Conservation (phyloP, 805 yeast genomes). For the Monosporozyma aerobia region DNA sequence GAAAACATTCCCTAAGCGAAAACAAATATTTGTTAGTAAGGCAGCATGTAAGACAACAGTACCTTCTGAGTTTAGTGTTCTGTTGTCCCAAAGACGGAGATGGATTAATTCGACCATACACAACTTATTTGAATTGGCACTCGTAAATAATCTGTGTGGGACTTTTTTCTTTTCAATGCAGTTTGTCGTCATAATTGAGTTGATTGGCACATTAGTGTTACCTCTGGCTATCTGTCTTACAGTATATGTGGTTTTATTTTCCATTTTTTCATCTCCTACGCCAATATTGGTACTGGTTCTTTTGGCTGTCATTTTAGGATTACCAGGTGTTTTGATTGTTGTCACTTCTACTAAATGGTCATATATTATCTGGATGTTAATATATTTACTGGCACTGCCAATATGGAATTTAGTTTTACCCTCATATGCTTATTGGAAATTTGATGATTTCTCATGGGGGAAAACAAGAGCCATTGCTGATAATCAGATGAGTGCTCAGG, state of each 20-base stretch:
- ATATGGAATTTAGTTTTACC: conserved; percentile 90
- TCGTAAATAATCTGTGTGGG: conserved; percentile 84
- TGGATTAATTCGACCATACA: conserved; percentile 96
- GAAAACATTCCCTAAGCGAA: conserved; percentile 80
- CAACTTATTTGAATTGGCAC: conserved; percentile 76
- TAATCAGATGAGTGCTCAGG: conserved; percentile 35
- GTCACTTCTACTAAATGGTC: conserved; percentile 68
- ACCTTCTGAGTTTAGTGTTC: conserved; percentile 71
- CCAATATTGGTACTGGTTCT: conserved; percentile 70
- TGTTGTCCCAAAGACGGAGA: conserved; percentile 87
- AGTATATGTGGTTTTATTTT: conserved; percentile 61
- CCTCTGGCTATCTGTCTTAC: conserved; percentile 86
- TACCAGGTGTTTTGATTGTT: conserved; percentile 75
- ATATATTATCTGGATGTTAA: conserved; percentile 68
- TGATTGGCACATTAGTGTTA: conserved; percentile 77
- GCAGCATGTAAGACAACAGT: conserved; percentile 89
- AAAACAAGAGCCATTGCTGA: conserved; percentile 76
- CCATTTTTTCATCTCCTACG: conserved; percentile 64
- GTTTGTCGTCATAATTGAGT: conserved; percentile 74
- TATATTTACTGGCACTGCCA: conserved; percentile 77
- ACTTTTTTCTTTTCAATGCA: conserved; percentile 94
- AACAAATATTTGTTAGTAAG: conserved; percentile 76
- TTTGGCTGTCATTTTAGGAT: conserved; percentile 70
- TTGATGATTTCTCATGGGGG: conserved; percentile 96
- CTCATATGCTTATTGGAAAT: conserved; percentile 83